phyloP scores from a whole-genome alignment of 2,329 filamentous ascomycete genomes.

The Lecanicillium sp. region DNA sequence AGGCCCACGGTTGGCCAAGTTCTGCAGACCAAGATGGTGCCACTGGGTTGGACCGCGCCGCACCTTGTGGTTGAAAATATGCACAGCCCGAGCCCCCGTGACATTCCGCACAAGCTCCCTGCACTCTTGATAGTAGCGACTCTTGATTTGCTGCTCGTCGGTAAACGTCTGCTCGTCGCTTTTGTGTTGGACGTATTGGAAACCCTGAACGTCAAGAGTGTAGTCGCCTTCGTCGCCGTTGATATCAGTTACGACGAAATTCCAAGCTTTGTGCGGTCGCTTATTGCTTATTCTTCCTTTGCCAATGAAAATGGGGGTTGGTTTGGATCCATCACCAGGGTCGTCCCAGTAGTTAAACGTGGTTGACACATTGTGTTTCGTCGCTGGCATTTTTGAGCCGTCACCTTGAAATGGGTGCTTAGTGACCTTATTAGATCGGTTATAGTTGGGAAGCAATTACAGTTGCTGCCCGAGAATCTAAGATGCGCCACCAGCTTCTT shows the following conservation, averaged over 20 bases:
- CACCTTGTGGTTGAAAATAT: conserved; percentile 70
- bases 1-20: conserved; percentile 46
- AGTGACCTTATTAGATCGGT: too few species aligned
- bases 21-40: conserved; percentile 62
- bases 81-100: conserved; percentile 52
- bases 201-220: conserved; percentile 36
- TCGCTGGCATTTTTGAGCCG: conserved; percentile 14
- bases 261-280: conserved; percentile 33
- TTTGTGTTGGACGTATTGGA: conserved; percentile 30
- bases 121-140: conserved; percentile 66
- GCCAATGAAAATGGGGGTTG: conserved; percentile 29
- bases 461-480: too few species aligned
- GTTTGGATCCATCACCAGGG: conserved; percentile 36
- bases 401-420: too few species aligned
- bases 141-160: conserved; percentile 54
- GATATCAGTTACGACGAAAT: conserved; percentile 36
- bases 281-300: conserved; percentile 24
- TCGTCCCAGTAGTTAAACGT: conserved; percentile 36
- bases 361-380: conserved; percentile 27
- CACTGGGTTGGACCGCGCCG: conserved; percentile 48
- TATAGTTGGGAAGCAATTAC: too few species aligned
- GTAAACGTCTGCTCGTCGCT: conserved; percentile 29
- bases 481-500: too few species aligned
- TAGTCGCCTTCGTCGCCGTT: conserved; percentile 34
- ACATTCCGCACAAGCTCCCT: conserved; percentile 57